phyloP scores from a whole-genome alignment of 192 early-diverging fungal genomes.

The Umbelopsis vinacea region DNA sequence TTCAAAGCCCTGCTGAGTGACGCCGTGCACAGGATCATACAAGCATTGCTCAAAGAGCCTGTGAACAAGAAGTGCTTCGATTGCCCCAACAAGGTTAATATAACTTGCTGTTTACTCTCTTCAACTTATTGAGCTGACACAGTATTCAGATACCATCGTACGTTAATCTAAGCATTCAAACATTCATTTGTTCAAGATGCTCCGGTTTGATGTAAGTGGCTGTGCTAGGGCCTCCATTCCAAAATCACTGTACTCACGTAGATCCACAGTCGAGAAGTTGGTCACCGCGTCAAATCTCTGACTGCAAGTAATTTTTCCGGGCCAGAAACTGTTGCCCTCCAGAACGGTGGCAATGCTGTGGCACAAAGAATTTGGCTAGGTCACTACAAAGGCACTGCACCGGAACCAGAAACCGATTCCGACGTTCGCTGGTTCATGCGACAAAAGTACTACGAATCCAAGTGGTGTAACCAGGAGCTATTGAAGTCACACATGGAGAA shows the following conservation, averaged over 20 bases:
- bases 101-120: neutral
- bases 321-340: conserved; percentile 48
- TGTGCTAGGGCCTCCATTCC: neutral
- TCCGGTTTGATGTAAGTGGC: conserved; percentile 60
- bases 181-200: conserved; percentile 60
- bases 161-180: conserved; percentile 55
- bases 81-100: conserved; percentile 51
- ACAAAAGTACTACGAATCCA: conserved; percentile 43
- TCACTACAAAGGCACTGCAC: conserved; percentile 14
- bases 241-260: neutral
- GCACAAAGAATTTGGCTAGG: conserved; percentile 40
- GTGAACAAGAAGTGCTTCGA: conserved; percentile 62
- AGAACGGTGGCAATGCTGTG: conserved; percentile 57
- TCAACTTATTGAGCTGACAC: neutral
- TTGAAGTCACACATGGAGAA: conserved; percentile 23
- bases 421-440: conserved; percentile 43
- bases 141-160: conserved; percentile 54
- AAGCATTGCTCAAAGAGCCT: conserved; percentile 43
- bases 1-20: neutral
- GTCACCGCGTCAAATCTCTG: conserved; percentile 66
- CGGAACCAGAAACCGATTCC: conserved; percentile 32
- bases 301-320: conserved; percentile 59
- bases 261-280: conserved; percentile 55
- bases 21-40: conserved; percentile 34
- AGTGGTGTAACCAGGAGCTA: conserved; percentile 30